Evolutionary conservation across 192 early-diverging fungal genomes (phyloP), one percentile per base, ranked within the genome.

Genomic region (Coemansia sp.): DNA sequence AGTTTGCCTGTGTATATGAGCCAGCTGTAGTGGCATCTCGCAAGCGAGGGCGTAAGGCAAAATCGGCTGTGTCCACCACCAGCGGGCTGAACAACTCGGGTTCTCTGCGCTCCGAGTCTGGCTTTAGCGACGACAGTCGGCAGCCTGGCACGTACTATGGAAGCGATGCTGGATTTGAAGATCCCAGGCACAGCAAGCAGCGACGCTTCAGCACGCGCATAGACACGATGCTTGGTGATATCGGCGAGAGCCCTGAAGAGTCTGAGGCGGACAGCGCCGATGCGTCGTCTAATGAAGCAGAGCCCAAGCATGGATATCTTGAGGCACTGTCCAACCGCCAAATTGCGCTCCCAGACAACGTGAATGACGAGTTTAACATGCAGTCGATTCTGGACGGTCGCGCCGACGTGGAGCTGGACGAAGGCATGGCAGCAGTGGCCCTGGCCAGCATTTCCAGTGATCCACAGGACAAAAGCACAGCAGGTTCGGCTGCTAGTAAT

Each of bases 251-350:
- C 52, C 54, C 56, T 7, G 67, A 63, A 4, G 56, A 12, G 15
- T 66, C 63, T 2, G 73, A 74, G 8, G 10, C 37, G 3, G 70
- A 68, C 40, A 69, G 75, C 59, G 59, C 26, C 47, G 62, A 50
- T 23, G 61, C 23, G 49, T 64, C 61, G 47, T 58, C 71, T 0
- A 52, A 52, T 21, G 64, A 73, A 15, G 44, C 61, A 17, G 46
- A 47, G 6, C n/a, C 57, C 23, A 44, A 28, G 25, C 18, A 67
- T 48, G 68, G 50, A 38, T 62, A 63, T 36, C 60, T 81, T 26
- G 66, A 63, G 9, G 78, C 68, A 8, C 64, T 81, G 44, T 74
- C 78, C 20, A 71, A 71, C 54, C 78, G 69, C 48, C 78, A 81
- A 69, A 81, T 81, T 23, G 73, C 78, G 28, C 55, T 75, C 37